Evolutionary conservation across 2,329 filamentous ascomycete genomes (phyloP).

Genomic region (Nemania sp.): DNA sequence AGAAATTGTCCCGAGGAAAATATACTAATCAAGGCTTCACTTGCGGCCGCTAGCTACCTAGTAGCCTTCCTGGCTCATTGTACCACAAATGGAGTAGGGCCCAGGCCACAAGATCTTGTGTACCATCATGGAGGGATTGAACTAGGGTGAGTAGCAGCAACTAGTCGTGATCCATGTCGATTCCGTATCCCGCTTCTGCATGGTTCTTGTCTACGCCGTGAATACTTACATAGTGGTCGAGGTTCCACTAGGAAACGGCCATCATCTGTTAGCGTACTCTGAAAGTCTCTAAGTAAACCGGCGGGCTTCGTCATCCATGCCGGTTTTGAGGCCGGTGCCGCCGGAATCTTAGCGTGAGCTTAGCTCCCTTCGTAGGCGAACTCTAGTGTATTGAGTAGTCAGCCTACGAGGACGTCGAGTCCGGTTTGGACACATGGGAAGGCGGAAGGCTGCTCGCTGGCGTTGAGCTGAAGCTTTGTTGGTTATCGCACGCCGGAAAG

Average conservation of each 20-base stretch:
- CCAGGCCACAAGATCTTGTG: too few species aligned
- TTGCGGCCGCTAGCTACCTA: background rate
- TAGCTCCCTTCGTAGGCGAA: background rate
- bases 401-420: background rate
- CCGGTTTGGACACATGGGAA: background rate
- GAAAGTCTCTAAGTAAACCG: slow-evolving; percentile 13
- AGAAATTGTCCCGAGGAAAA: too few species aligned
- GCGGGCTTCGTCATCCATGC: slow-evolving; percentile 20
- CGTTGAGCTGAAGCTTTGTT: background rate
- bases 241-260: slow-evolving; percentile 5
- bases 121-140: slow-evolving; percentile 6
- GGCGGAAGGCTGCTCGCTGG: background rate
- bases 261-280: too few species aligned
- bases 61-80: background rate
- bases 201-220: background rate
- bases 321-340: slow-evolving; percentile 7
- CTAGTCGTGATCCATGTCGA: slow-evolving; percentile 3
- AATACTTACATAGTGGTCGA: too few species aligned
- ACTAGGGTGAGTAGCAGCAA: slow-evolving; percentile 4
- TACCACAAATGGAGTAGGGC: background rate
- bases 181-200: slow-evolving; percentile 16
- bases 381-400: background rate
- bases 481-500: background rate
- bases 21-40: background rate
- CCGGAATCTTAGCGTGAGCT: background rate